A percentile compares a stretch with the other conserved stretches of the same genome.
Conservation (phyloP, 139 green algal genomes). For the Auxenochlorella pyrenoidosa region DNA sequence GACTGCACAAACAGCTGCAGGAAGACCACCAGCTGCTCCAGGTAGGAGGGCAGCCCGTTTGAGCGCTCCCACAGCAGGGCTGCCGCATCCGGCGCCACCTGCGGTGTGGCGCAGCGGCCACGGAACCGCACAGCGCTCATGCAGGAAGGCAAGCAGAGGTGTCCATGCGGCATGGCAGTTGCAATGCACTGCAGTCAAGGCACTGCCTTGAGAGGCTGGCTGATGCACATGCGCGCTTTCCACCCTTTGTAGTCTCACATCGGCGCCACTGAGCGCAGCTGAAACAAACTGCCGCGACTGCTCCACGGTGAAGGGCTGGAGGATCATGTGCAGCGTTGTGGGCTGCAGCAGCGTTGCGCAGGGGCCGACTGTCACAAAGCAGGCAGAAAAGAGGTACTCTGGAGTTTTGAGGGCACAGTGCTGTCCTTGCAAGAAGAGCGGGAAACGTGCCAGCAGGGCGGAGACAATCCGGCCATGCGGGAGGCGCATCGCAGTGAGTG, state of each 20-base stretch:
- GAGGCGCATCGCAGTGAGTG: background rate
- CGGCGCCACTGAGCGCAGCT: slow-evolving; percentile 17
- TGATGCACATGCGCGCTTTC: too few species aligned
- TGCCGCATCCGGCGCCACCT: slow-evolving; percentile 62
- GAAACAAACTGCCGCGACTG: slow-evolving; percentile 47
- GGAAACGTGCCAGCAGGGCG: too few species aligned
- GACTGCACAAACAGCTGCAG: slow-evolving; percentile 39
- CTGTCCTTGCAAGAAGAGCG: too few species aligned
- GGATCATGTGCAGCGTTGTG: slow-evolving; percentile 50
- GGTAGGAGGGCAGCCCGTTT: slow-evolving; percentile 74
- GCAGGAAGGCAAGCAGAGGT: too few species aligned
- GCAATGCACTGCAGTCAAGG: too few species aligned
- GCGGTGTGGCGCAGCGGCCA: background rate
- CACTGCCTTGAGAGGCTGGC: too few species aligned
- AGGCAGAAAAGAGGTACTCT: too few species aligned
- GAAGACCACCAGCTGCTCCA: slow-evolving; percentile 70
- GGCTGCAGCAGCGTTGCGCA: slow-evolving; percentile 35
- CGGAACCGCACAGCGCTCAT: too few species aligned
- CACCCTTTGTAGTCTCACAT: background rate
- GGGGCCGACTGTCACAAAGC: background rate
- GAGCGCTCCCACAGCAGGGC: slow-evolving; percentile 72
- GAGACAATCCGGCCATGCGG: background rate
- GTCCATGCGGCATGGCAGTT: too few species aligned
- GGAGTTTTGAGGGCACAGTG: too few species aligned
- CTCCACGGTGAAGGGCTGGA: slow-evolving; percentile 52